These are phyloP conservation scores for Colletotrichum falcatum DNA, from an alignment of 2,329 filamentous ascomycete genomes.

Conservation along the genomic window DNA sequence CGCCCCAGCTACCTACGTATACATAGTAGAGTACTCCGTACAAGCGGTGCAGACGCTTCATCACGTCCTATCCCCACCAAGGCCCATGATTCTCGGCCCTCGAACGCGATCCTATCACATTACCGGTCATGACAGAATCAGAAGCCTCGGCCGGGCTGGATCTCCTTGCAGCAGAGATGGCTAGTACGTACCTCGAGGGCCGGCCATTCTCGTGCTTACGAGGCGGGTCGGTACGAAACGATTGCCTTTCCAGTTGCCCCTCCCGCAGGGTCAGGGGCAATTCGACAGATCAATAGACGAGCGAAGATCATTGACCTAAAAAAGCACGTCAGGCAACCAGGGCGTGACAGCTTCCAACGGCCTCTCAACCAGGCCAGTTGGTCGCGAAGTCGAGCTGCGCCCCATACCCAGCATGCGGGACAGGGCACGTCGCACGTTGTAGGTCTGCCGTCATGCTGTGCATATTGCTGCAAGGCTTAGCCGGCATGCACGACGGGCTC, in stretches of 20 bases:
- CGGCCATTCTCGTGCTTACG: background rate
- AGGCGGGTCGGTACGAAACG: background rate
- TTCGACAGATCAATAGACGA: background rate
- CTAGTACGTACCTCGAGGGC: background rate
- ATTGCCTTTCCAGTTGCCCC: background rate
- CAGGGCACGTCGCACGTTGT: background rate
- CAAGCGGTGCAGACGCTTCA: background rate
- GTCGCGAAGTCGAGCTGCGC: slow-evolving; percentile 9
- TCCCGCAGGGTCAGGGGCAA: background rate
- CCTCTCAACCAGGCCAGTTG: background rate
- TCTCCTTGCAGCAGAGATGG: background rate
- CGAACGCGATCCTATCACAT: background rate
- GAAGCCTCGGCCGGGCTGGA: background rate
- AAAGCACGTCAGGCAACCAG: background rate
- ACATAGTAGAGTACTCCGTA: too few species aligned
- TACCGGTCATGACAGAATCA: background rate
- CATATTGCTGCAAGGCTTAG: slow-evolving; percentile 6
- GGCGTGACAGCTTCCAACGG: background rate
- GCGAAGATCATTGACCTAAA: background rate
- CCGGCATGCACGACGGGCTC: background rate
- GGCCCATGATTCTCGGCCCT: background rate
- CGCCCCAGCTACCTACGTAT: background rate
- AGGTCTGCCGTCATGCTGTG: background rate
- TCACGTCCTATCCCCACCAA: background rate
- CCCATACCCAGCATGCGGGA: slow-evolving; percentile 14